phyloP scores from a whole-genome alignment of 805 yeast genomes.

The Teunomyces tritomae region DNA sequence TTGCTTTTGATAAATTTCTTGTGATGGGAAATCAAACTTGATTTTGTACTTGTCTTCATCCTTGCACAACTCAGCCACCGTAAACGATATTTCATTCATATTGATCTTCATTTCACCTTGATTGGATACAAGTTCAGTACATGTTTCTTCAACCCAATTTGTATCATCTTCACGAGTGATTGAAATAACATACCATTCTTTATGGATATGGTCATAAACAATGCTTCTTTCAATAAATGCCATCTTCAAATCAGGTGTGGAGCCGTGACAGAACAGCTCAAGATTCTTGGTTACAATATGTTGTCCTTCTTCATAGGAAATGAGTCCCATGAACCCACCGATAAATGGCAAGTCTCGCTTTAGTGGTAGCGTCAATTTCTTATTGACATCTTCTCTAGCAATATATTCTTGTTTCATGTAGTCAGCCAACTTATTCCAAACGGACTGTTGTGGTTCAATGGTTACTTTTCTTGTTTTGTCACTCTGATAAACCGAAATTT shows the following conservation, averaged over 20 bases:
- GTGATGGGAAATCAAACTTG: slow-evolving; percentile 48
- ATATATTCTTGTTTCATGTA: slow-evolving; percentile 42
- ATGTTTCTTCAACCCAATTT: slow-evolving; percentile 32
- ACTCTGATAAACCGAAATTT: slow-evolving; percentile 26
- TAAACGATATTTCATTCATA: slow-evolving; percentile 19
- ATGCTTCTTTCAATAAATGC: slow-evolving; percentile 68
- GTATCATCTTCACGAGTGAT: slow-evolving; percentile 37
- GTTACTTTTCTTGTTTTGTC: slow-evolving; percentile 6
- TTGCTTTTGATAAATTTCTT: slow-evolving; percentile 49
- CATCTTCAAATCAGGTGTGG: slow-evolving; percentile 71
- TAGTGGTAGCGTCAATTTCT: slow-evolving; percentile 14
- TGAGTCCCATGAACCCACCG: slow-evolving; percentile 88
- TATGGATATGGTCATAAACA: slow-evolving; percentile 47
- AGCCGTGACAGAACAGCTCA: slow-evolving; percentile 34
- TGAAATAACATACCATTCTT: slow-evolving; percentile 52
- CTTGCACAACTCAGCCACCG: slow-evolving; percentile 23
- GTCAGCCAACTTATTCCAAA: slow-evolving; percentile 54
- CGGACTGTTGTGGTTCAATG: slow-evolving; percentile 17
- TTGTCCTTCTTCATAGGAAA: slow-evolving; percentile 87
- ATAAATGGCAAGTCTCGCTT: slow-evolving; percentile 61
- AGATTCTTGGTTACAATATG: slow-evolving; percentile 34
- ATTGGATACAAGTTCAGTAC: slow-evolving; percentile 8
- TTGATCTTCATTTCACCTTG: slow-evolving; percentile 8
- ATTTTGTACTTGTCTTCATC: slow-evolving; percentile 24
- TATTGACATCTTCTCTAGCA: slow-evolving; percentile 26